Evolutionary conservation across 1,284 basidiomycete species (phyloP), one percentile per base, ranked within the genome.

Genomic region (Peniophora sp.): DNA sequence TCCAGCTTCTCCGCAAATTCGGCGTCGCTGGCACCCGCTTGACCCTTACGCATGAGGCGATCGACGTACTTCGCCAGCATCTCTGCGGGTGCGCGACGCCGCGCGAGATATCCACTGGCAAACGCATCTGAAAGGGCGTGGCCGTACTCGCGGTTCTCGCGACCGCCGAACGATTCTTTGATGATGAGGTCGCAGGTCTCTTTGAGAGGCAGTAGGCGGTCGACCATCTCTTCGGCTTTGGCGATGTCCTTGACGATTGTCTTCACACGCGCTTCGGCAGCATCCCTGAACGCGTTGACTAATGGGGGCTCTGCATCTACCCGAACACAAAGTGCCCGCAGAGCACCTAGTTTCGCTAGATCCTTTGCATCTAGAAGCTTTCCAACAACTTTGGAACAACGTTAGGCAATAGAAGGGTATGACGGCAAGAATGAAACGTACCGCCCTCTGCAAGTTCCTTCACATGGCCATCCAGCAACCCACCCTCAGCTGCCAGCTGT

Each of bases 21-120:
- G 6, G 68, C 71, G 53, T 95, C 90, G 10, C 79, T 81, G 54
- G 78, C 75, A 12, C 76, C 74, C 46, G 84, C 84, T 64, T 94
- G 92, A 0, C 95, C 94, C 52, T 81, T 83, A 41, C 92, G 79
- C 83, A 98, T 87, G 36, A 87, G 80, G 44, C 75, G 77, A 66
- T 98, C 95, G 39, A 98, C 73, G 62, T 90, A 83, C 63, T 92
- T 94, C 11, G 97, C 96, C 52, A 97, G 89, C 79, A 95, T 86
- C 68, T 97, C 95, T 0, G 96, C 95, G 3, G 93, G 93, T 57
- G 90, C 94, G 62, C 85, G 88, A 50, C 84, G 82, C 20, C 94
- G 78, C 22, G 79, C 76, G 61, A 87, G 88, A 71, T 98, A 88
- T 34, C 90, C 92, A 12, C 66, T 69, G n/a, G 82, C 74, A 68